Percentiles rank a stretch among this genome's conserved stretches.
These are phyloP conservation scores for Davidsoniella neocaledoniae DNA, from an alignment of 2,329 filamentous ascomycete species.

Conservation along the genomic window DNA sequence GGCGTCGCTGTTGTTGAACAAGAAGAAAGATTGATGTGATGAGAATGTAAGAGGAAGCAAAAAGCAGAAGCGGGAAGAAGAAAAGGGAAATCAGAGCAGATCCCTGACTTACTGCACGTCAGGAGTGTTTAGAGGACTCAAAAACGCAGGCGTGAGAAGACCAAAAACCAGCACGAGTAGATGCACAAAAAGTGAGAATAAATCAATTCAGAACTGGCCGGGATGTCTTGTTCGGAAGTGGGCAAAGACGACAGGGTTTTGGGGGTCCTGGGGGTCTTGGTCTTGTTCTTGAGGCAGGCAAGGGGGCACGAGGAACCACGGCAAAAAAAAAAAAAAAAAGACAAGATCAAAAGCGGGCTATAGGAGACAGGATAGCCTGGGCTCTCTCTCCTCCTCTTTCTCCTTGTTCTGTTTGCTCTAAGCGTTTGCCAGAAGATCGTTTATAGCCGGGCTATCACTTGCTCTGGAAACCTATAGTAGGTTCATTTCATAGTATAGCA, in stretches of 20 bases:
- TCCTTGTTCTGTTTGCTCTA: background rate
- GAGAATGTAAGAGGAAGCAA: conserved; percentile 3
- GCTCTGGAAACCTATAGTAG: too few relatives aligned
- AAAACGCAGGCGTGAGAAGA: conserved; percentile 4
- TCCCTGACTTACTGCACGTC: conserved; percentile 10
- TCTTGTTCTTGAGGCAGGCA: background rate
- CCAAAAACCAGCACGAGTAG: background rate
- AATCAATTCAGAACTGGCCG: conserved; percentile 7
- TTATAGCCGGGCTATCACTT: too few relatives aligned
- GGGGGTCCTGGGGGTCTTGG: background rate
- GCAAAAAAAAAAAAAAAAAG: background rate
- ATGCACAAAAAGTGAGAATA: conserved; percentile 2
- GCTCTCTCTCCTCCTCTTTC: background rate
- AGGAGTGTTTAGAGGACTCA: conserved; percentile 9
- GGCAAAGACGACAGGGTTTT: background rate
- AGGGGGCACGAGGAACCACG: conserved; percentile 2
- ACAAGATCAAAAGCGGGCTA: background rate
- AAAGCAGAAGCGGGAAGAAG: conserved; percentile 1
- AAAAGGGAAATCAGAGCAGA: conserved; percentile 5
- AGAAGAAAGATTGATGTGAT: background rate
- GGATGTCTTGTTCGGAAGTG: conserved; percentile 6
- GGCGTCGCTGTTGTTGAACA: background rate
- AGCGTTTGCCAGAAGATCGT: too few relatives aligned
- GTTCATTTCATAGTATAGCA: too few relatives aligned
- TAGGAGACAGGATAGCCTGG: background rate